A percentile compares a stretch with the other conserved stretches of the same genome.
Evolutionary conservation across 2,329 filamentous ascomycete genomes (phyloP).

Genomic region (Aphanocladium album): DNA sequence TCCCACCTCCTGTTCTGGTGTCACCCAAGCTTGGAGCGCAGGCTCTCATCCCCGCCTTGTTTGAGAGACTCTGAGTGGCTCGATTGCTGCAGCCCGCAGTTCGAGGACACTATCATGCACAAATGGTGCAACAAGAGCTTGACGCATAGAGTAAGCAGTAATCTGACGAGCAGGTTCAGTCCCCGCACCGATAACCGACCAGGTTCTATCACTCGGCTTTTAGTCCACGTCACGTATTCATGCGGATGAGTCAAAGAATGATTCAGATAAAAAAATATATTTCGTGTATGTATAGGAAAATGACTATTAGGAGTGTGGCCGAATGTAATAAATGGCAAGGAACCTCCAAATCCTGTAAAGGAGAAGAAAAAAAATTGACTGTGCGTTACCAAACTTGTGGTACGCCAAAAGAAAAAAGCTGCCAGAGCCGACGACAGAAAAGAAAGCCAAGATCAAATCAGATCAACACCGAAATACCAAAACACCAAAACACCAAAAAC

Average conservation of each 20-base stretch:
- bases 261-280: not conserved
- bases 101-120: not conserved
- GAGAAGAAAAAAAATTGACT: not conserved
- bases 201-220: not conserved
- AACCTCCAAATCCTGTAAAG: not conserved
- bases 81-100: not conserved
- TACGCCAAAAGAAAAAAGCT: not conserved
- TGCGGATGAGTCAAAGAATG: not conserved
- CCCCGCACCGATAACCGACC: not conserved
- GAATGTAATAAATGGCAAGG: not conserved
- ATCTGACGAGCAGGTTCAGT: constrained; percentile 1
- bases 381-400: constrained; percentile 5
- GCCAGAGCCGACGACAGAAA: not conserved
- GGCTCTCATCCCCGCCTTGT: not conserved
- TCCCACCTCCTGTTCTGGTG: too few species aligned
- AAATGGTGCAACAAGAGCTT: not conserved
- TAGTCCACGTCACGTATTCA: not conserved
- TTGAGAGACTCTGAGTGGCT: not conserved
- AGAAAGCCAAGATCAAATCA: not conserved
- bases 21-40: too few species aligned
- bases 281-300: not conserved
- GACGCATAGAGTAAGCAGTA: constrained; percentile 7
- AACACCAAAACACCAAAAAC: not conserved
- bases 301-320: constrained; percentile 1
- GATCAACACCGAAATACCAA: too few species aligned